These are phyloP conservation scores for Termitomyces bulborhizus DNA, from an alignment of 768 basidiomycete genomes.

Conservation along the genomic window DNA sequence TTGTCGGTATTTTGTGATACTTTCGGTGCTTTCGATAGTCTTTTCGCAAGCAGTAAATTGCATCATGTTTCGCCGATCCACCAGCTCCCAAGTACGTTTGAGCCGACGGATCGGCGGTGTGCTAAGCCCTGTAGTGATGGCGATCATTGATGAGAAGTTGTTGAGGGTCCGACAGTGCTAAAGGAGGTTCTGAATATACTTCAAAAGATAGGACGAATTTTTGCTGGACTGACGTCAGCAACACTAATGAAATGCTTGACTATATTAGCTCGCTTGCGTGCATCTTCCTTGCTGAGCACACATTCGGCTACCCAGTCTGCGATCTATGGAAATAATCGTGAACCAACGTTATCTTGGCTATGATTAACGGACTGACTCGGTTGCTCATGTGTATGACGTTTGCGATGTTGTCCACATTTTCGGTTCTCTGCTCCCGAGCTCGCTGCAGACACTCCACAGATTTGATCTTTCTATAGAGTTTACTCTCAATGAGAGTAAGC, in stretches of 20 bases:
- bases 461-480: slow-evolving; percentile 80
- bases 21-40: slow-evolving; percentile 88
- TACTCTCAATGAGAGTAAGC: slow-evolving; percentile 85
- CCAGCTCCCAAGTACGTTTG: slow-evolving; percentile 90
- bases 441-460: slow-evolving; percentile 87
- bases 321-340: slow-evolving; percentile 44
- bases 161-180: slow-evolving; percentile 85
- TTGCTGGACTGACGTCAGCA: slow-evolving; percentile 69
- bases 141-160: slow-evolving; percentile 97
- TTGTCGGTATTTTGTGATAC: slow-evolving; percentile 87
- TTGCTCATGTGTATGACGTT: slow-evolving; percentile 86
- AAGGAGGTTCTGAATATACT: background rate
- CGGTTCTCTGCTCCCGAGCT: slow-evolving; percentile 69
- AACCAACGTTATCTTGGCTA: background rate
- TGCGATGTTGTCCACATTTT: slow-evolving; percentile 77
- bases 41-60: slow-evolving; percentile 75
- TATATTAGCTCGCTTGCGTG: slow-evolving; percentile 69
- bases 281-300: slow-evolving; percentile 73
- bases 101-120: slow-evolving; percentile 88
- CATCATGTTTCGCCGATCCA: slow-evolving; percentile 69
- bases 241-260: slow-evolving; percentile 89
- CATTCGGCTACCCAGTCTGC: slow-evolving; percentile 90
- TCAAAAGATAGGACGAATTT: background rate
- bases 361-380: slow-evolving; percentile 40
- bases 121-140: slow-evolving; percentile 89